phyloP scores from a whole-genome alignment of 2,329 filamentous ascomycete species.

The Fusarium odoratissimum region DNA sequence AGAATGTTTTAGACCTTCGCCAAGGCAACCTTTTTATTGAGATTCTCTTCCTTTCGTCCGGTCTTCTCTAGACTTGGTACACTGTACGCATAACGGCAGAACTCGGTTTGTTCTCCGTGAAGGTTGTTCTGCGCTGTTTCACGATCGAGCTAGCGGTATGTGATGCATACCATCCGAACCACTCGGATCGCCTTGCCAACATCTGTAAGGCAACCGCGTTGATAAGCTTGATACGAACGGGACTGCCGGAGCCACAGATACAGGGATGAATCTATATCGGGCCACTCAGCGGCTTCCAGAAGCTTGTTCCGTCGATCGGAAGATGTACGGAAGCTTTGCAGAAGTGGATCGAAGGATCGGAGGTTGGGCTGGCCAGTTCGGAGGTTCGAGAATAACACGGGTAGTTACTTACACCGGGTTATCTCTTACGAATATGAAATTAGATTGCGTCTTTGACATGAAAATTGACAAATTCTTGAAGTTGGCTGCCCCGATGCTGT shows the following conservation, averaged over 20 bases:
- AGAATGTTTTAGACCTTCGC: too few species aligned
- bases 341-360: neutral
- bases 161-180: neutral
- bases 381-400: neutral
- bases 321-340: neutral
- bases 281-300: neutral
- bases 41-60: neutral
- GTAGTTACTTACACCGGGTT: neutral
- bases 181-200: neutral
- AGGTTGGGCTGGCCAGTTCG: neutral
- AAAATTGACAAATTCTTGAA: neutral
- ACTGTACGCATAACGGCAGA: fast-evolving
- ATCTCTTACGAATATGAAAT: too few species aligned
- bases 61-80: neutral
- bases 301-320: neutral
- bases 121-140: neutral
- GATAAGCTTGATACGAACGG: neutral
- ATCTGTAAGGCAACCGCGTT: neutral
- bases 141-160: neutral
- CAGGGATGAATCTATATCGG: too few species aligned
- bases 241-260: fast-evolving
- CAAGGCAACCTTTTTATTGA: neutral
- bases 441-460: neutral
- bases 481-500: neutral
- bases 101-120: fast-evolving